Base-by-base conservation (phyloP, 2,329 filamentous ascomycete species). In the Atkinsonella texensis region DNA sequence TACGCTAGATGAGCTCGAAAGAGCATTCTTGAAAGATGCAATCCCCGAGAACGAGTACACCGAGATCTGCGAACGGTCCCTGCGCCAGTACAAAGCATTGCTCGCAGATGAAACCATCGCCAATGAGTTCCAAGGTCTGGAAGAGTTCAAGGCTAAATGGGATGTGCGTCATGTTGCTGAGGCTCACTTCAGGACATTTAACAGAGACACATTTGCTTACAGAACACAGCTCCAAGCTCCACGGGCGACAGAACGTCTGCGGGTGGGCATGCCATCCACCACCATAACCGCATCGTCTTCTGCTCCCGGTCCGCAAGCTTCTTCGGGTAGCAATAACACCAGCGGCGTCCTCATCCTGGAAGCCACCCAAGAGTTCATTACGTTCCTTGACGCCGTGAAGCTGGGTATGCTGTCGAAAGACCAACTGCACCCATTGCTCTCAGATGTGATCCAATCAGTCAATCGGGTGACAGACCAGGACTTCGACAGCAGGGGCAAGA, bases 301-400 rank as follows among this genome's bases (percentile, higher is more conserved):
- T 10, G 72, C 68, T 38, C 64, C 66, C 38, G 68, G 64, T 53
- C 68, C 72, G 23, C 69, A 74, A 3, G 67, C 72, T 15, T 66
- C 71, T 32, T 63, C 71, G 5, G 63, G 68, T 12, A 62, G 66
- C 46, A 72, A 71, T 60, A 76, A 74, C 57, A 74, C 75, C 38
- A 78, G 76, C 55, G 79, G 81, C 10, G 73, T 81, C 3, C 68
- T 96, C 38, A 94, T 97, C 53, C 74, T 94, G 42, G 84, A 91
- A 57, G 93, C 93, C 1, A 97, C 91, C 1, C 90, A 98, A 68
- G 94, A 96, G 66, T 98, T 98, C 67, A 98, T 98, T 68, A 98
- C 93, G 0, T 91, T 98, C 64, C 79, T 98, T 49, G 93, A 98
- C 65, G 94, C 93, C 15, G 78, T 98, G 60, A 90, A 90, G 65